Percentiles rank a stretch among this genome's conserved stretches.
phyloP scores from a whole-genome alignment of 768 basidiomycete genomes.

The Mycena filopes region DNA sequence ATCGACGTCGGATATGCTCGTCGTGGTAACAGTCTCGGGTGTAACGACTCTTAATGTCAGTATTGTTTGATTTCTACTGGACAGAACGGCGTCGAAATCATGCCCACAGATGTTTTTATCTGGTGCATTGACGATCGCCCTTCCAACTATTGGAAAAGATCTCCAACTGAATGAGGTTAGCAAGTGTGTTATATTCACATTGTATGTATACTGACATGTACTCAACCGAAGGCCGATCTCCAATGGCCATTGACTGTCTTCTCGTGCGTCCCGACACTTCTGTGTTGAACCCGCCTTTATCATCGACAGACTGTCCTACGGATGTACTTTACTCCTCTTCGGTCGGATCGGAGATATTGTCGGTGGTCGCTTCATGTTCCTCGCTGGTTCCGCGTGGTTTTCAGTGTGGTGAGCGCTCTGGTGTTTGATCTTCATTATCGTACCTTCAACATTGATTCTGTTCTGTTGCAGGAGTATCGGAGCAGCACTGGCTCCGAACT shows the following conservation, averaged over 20 bases:
- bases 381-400: slow-evolving; percentile 42
- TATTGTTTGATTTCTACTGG: no score
- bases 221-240: slow-evolving; percentile 29
- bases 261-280: slow-evolving; percentile 15
- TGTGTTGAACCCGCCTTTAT: no score
- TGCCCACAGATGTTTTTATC: not conserved
- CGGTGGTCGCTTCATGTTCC: slow-evolving; percentile 39
- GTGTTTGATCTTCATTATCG: no score
- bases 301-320: slow-evolving; percentile 31
- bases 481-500: slow-evolving; percentile 38
- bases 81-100: no score
- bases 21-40: no score
- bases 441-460: no score
- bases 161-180: slow-evolving; percentile 32
- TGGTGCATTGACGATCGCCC: slow-evolving; percentile 35
- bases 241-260: slow-evolving; percentile 38
- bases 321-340: slow-evolving; percentile 34
- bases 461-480: slow-evolving; percentile 16
- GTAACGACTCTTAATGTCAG: no score
- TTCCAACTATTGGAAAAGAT: slow-evolving; percentile 36
- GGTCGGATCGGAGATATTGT: slow-evolving; percentile 37
- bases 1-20: no score
- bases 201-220: no score
- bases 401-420: slow-evolving; percentile 23
- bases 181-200: no score